Evolutionary conservation across 2,329 filamentous ascomycete genomes (phyloP), one percentile per base, ranked within the genome.

Genomic region (Trichoderma cornu-damae): DNA sequence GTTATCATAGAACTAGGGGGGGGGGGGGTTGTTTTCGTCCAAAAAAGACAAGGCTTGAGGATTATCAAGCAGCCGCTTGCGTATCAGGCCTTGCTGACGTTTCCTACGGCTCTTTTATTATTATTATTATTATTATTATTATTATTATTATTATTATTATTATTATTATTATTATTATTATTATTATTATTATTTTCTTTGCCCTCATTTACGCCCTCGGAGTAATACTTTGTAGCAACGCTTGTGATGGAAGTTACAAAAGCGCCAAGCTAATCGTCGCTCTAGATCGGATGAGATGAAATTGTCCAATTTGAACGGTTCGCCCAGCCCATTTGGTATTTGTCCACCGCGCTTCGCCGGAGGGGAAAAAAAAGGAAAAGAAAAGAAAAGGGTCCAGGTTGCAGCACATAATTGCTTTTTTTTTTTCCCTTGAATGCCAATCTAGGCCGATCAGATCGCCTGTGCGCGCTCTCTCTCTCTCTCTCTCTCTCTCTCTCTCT

Each of bases 61-160:
- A 24, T 8, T 32, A 11, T 50, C 34, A n/a, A 26, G 42, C 51
- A 22, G 18, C 44, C 32, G 51, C 46, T 46, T 54, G 42, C 16
- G 51, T 47, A 55, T 55, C 51, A 55, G 51, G 51, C 51, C 3
- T 47, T 30, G 32, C n/a, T n/a, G n/a, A n/a, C n/a, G n/a, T n/a
- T n/a, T n/a, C n/a, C n/a, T n/a, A n/a, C n/a, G n/a, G n/a, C n/a
- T n/a, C n/a, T n/a, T n/a, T n/a, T n/a, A n/a, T n/a, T n/a, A n/a
- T n/a, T n/a, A n/a, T n/a, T n/a, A n/a, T n/a, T n/a, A n/a, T n/a
- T n/a, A n/a, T n/a, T n/a, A n/a, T n/a, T n/a, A n/a, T n/a, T n/a
- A n/a, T n/a, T n/a, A n/a, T n/a, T n/a, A n/a, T n/a, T n/a, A n/a
- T n/a, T n/a, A n/a, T n/a, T n/a, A n/a, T n/a, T n/a, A n/a, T n/a